Evolutionary conservation across 2,329 filamentous ascomycete genomes (phyloP), one percentile per base, ranked within the genome.

Genomic region (Neoarthrinium moseri): DNA sequence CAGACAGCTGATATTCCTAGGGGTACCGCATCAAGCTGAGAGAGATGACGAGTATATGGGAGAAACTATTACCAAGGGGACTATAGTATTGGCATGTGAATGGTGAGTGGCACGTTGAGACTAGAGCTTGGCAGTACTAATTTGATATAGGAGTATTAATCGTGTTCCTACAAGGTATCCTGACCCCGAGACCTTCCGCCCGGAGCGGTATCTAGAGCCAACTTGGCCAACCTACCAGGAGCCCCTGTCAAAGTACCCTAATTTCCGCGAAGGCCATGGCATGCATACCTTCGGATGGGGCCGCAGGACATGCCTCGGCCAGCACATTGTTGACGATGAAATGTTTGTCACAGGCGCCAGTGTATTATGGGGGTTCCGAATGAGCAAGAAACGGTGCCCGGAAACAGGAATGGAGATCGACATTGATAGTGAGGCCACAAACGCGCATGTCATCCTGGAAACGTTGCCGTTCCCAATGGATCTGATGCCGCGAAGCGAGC

Each of bases 201-300:
- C 83, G 0, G 81, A 84, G 53, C 74, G 83, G 30, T 87, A 79
- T 69, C 71, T 87, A 10, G 76, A 83, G 52, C 64, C 77, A n/a
- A 68, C 66, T 17, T 86, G 77, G 73, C 83, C 83, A 1, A 83
- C 82, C 1, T 86, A 78, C 65, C 78, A 84, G 56, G 81, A 80
- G 56, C 83, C 83, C 0, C 72, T 86, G n/a, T 75, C 75, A 2
- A 73, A 75, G 46, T 84, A 78, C 56, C 83, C 83, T 13, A 82
- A 77, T 61, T 75, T 86, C 58, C 79, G 81, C 52, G 73, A 77
- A 57, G 73, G 74, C 29, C 63, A 68, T 2, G 75, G 74, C 29
- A 81, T 84, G 75, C 77, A 82, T 51, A 82, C 77, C 0, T 86
- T 86, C 56, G 82, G 82, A 22, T 85, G 75, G 70, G 83, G 82